A percentile compares a stretch with the other conserved stretches of the same genome.
Conservation (phyloP, 2,329 filamentous ascomycete species). For the Aureobasidium sp. region DNA sequence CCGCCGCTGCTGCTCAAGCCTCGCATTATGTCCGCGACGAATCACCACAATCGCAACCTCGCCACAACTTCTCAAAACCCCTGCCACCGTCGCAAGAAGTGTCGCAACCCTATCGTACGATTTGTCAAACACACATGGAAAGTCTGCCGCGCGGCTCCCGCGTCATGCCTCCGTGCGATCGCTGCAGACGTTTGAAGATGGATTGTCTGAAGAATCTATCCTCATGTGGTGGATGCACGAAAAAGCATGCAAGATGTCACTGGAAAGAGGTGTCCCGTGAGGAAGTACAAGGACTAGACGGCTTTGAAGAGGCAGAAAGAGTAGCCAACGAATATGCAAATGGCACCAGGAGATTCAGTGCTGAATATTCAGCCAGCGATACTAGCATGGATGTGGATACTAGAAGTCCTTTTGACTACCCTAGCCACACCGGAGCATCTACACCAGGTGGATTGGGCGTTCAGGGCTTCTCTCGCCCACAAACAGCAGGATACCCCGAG, state of each 20-base stretch:
- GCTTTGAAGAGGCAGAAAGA: constrained; percentile 15
- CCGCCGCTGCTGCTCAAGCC: constrained; percentile 2
- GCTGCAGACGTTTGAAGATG: constrained; percentile 70
- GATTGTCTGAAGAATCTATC: constrained; percentile 80
- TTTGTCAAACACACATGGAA: constrained; percentile 56
- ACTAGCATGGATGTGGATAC: background rate
- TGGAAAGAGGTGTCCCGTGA: constrained; percentile 75
- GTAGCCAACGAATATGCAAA: background rate
- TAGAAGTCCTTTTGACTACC: background rate
- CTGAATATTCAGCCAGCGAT: background rate
- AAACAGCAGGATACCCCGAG: background rate
- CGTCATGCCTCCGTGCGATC: constrained; percentile 75
- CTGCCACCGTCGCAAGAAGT: constrained; percentile 27
- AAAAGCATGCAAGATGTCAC: constrained; percentile 80
- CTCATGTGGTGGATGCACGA: constrained; percentile 78
- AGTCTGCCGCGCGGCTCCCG: constrained; percentile 62
- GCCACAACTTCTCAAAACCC: constrained; percentile 30
- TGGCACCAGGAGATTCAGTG: constrained; percentile 13
- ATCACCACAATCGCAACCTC: constrained; percentile 12
- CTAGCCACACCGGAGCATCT: background rate
- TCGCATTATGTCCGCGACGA: background rate
- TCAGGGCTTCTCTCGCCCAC: background rate
- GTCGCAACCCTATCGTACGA: constrained; percentile 26
- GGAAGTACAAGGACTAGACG: constrained; percentile 40
- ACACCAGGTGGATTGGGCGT: background rate